These are phyloP conservation scores for Pneumocystis sp. DNA, from an alignment of 1,139 yeast species.

Conservation along the genomic window DNA sequence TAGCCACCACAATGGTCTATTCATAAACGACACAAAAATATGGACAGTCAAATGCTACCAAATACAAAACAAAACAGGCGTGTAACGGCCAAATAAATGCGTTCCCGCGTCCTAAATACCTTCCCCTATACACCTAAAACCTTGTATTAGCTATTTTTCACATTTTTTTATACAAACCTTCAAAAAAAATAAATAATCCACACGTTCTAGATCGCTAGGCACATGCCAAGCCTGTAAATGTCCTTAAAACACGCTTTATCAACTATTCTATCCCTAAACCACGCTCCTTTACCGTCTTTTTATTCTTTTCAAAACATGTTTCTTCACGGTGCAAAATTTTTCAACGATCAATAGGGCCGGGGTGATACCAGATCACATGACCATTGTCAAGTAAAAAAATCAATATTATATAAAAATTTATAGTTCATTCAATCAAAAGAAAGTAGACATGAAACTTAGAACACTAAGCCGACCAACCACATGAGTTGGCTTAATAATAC, in stretches of 20 bases:
- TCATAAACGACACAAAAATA: background rate
- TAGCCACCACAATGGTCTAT: background rate
- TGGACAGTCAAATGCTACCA: background rate
- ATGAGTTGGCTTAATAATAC: slow-evolving; percentile 47
- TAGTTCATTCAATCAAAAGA: background rate
- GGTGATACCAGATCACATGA: background rate
- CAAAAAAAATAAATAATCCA: background rate
- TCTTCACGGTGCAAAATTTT: background rate
- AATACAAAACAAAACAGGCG: background rate
- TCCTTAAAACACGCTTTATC: background rate
- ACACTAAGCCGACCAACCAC: slow-evolving; percentile 81
- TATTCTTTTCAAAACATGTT: background rate
- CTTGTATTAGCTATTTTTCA: background rate
- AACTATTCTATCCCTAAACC: background rate
- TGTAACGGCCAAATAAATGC: background rate
- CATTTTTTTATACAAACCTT: background rate
- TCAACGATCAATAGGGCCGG: background rate
- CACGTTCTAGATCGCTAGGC: background rate
- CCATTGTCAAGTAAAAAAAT: background rate
- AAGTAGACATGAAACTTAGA: slow-evolving; percentile 43
- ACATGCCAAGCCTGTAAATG: background rate
- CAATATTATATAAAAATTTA: background rate
- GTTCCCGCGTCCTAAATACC: background rate
- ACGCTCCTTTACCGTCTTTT: background rate
- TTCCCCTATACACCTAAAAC: background rate